A percentile compares a stretch with the other conserved stretches of the same genome.
These are phyloP conservation scores for Fraxinus quadrangulata DNA, from an alignment of 257 asterid species.

Conservation along the genomic window DNA sequence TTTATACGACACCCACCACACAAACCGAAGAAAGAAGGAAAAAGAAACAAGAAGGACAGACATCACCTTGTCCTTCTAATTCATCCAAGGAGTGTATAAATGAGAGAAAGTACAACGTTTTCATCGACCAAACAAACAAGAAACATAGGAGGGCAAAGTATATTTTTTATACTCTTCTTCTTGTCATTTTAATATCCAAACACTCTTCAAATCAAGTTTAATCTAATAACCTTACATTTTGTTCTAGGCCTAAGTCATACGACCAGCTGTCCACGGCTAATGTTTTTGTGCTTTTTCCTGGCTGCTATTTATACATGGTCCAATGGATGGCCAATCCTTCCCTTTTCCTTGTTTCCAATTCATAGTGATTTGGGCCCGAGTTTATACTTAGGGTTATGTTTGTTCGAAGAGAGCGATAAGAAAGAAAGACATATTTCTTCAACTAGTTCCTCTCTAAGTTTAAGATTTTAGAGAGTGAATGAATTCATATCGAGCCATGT, in stretches of 20 bases:
- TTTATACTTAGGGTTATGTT: neutral
- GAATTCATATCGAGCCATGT: neutral
- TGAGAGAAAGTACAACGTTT: slow-evolving; percentile 40
- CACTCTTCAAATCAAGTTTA: slow-evolving; percentile 19
- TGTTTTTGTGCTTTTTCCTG: neutral
- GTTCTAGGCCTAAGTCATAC: neutral
- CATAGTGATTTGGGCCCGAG: neutral
- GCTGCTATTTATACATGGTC: neutral
- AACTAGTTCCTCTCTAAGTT: neutral
- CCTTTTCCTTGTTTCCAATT: neutral
- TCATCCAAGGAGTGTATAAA: slow-evolving; percentile 32
- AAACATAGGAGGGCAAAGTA: slow-evolving; percentile 32
- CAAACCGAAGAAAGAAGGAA: neutral
- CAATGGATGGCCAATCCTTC: neutral
- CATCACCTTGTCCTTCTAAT: slow-evolving; percentile 29
- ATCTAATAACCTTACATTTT: neutral
- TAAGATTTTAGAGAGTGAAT: neutral
- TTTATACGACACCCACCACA: neutral
- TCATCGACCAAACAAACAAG: slow-evolving; percentile 39
- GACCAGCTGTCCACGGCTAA: neutral
- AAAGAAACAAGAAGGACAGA: slow-evolving; percentile 15
- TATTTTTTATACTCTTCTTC: slow-evolving; percentile 27
- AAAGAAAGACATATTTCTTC: neutral
- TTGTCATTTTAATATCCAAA: slow-evolving; percentile 24
- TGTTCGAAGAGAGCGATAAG: neutral